Conservation (phyloP, 1,139 yeast species). For the Sugiyamaella pinicola region DNA sequence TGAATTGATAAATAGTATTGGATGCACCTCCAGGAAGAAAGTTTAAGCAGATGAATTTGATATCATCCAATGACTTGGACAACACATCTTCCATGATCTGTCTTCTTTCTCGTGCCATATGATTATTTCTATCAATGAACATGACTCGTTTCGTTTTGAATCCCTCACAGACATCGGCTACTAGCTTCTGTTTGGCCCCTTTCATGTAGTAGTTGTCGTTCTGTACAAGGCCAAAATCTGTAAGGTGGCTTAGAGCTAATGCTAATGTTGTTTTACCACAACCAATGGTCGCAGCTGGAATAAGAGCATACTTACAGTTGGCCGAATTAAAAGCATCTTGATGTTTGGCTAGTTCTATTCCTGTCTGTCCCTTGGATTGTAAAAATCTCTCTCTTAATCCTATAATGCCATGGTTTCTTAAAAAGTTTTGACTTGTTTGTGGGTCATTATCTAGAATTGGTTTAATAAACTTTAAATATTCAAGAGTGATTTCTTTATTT, state of each 20-base stretch:
- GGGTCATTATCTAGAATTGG: slow-evolving; percentile 52
- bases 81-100: slow-evolving; percentile 58
- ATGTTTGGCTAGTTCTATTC: slow-evolving; percentile 45
- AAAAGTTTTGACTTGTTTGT: slow-evolving; percentile 49
- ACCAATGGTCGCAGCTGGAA: slow-evolving; percentile 89
- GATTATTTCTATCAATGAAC: slow-evolving; percentile 82
- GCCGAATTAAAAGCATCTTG: slow-evolving; percentile 17
- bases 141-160: slow-evolving; percentile 53
- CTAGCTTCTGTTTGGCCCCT: slow-evolving; percentile 47
- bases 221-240: slow-evolving; percentile 77
- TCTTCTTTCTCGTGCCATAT: slow-evolving; percentile 65
- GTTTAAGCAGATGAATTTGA: slow-evolving; percentile 66
- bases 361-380: slow-evolving; percentile 50
- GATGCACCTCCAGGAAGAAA: slow-evolving; percentile 52
- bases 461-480: slow-evolving; percentile 67
- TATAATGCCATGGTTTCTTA: slow-evolving; percentile 72
- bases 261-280: slow-evolving; percentile 94
- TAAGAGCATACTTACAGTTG: slow-evolving; percentile 58
- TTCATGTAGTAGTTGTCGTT: slow-evolving; percentile 71
- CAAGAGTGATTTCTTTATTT: slow-evolving; percentile 55
- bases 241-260: slow-evolving; percentile 57
- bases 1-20: slow-evolving; percentile 43
- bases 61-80: slow-evolving; percentile 37
- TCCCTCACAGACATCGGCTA: slow-evolving; percentile 52
- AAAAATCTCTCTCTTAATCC: slow-evolving; percentile 65